phyloP scores from a whole-genome alignment of 345 rosid genomes.

The Eucalyptus erythrocorys region DNA sequence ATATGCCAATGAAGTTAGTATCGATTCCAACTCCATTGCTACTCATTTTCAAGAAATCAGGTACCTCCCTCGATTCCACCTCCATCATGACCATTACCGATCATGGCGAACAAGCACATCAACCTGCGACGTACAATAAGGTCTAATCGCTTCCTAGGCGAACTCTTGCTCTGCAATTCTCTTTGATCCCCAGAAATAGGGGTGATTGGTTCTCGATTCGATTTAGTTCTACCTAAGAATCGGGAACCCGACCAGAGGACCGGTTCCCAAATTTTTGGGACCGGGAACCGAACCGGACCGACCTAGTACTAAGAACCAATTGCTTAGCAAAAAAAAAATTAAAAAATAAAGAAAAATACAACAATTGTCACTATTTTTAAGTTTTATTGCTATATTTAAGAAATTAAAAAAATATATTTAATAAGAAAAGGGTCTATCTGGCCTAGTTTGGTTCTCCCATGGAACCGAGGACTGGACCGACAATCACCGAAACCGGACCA shows the following conservation, averaged over 20 bases:
- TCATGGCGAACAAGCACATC: neutral
- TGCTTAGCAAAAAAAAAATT: too few species aligned
- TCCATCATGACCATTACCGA: neutral
- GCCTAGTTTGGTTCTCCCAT: too few species aligned
- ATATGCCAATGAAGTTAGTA: neutral
- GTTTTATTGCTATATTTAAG: too few species aligned
- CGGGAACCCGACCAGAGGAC: rapidly evolving
- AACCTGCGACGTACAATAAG: neutral
- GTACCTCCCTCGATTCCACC: neutral
- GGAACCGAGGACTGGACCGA: rapidly evolving
- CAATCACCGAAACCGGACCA: too few species aligned
- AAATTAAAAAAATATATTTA: too few species aligned
- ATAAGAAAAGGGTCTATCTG: rapidly evolving
- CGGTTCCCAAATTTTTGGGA: too few species aligned
- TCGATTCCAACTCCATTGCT: rapidly evolving
- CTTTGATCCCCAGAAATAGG: neutral
- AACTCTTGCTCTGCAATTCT: neutral
- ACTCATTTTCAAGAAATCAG: neutral
- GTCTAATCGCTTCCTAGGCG: rapidly evolving
- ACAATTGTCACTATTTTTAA: too few species aligned
- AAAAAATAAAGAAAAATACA: too few species aligned
- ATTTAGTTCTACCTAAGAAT: too few species aligned
- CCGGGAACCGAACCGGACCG: rapidly evolving
- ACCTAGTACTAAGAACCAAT: too few species aligned
- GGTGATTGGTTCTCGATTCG: too few species aligned